A percentile compares a stretch with the other conserved stretches of the same genome.
These are phyloP conservation scores for Salix suchowensis DNA, from an alignment of 345 rosid species.

Conservation along the genomic window DNA sequence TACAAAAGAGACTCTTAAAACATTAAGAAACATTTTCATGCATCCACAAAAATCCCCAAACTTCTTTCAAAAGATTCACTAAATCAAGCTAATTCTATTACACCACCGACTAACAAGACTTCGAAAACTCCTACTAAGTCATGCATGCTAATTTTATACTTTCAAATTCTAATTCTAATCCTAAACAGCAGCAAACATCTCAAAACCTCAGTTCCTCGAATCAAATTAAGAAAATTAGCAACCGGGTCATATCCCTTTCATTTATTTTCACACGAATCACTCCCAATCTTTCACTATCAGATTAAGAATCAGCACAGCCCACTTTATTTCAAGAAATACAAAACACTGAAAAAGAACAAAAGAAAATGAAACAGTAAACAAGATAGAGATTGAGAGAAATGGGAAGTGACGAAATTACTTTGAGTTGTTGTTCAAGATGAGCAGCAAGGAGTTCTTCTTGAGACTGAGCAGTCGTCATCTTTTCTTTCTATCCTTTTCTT, in stretches of 20 bases:
- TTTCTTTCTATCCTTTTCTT: neutral
- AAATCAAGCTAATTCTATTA: neutral
- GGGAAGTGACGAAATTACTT: constrained; percentile 22
- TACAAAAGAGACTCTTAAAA: neutral
- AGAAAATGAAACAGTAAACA: neutral
- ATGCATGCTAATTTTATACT: neutral
- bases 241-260: neutral
- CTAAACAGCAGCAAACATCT: neutral
- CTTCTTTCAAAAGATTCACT: neutral
- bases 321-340: neutral
- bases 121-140: neutral
- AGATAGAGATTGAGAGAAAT: neutral
- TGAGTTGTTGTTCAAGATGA: constrained; percentile 55
- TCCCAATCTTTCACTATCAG: neutral
- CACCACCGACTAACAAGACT: neutral
- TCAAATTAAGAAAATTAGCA: neutral
- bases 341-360: neutral
- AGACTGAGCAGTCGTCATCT: constrained; percentile 56
- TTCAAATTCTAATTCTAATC: neutral
- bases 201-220: neutral
- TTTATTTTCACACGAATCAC: neutral
- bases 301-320: neutral
- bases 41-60: neutral
- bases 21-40: neutral
- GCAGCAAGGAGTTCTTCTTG: constrained; percentile 63